Percentiles rank a stretch among this genome's conserved stretches.
phyloP scores from a whole-genome alignment of 2,329 filamentous ascomycete genomes.

The Fusarium globosum region DNA sequence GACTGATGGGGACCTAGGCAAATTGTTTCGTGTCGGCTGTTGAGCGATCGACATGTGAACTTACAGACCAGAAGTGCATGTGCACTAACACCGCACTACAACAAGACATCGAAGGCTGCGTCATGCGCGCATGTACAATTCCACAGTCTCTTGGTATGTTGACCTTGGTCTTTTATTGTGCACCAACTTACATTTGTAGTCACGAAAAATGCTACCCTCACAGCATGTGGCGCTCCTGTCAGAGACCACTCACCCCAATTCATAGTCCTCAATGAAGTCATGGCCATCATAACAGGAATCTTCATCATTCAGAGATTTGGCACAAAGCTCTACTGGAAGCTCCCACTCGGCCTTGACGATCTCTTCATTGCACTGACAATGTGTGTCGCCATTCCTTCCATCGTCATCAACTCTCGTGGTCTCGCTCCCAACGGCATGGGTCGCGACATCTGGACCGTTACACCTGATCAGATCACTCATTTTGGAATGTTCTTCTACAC shows the following conservation, averaged over 20 bases:
- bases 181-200: constrained; percentile 22
- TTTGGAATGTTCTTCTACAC: constrained; percentile 58
- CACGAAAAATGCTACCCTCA: constrained; percentile 44
- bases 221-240: constrained; percentile 43
- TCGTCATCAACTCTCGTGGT: constrained; percentile 48
- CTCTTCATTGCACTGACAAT: constrained; percentile 49
- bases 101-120: constrained; percentile 43
- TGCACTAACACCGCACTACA: constrained; percentile 47
- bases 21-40: constrained; percentile 44
- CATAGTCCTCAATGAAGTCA: constrained; percentile 36
- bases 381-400: constrained; percentile 45
- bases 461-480: constrained; percentile 53
- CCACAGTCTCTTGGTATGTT: constrained; percentile 48
- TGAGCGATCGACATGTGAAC: constrained; percentile 42
- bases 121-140: constrained; percentile 45
- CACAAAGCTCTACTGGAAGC: constrained; percentile 49
- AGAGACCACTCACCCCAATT: constrained; percentile 46
- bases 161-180: background rate
- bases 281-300: constrained; percentile 49
- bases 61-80: constrained; percentile 46
- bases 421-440: constrained; percentile 57
- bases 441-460: constrained; percentile 62
- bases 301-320: constrained; percentile 57
- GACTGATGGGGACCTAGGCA: constrained; percentile 32
- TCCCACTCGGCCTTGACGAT: constrained; percentile 54